Evolutionary conservation across 306 rosid genomes (phyloP).

Genomic region (Trifolium fragiferum): DNA sequence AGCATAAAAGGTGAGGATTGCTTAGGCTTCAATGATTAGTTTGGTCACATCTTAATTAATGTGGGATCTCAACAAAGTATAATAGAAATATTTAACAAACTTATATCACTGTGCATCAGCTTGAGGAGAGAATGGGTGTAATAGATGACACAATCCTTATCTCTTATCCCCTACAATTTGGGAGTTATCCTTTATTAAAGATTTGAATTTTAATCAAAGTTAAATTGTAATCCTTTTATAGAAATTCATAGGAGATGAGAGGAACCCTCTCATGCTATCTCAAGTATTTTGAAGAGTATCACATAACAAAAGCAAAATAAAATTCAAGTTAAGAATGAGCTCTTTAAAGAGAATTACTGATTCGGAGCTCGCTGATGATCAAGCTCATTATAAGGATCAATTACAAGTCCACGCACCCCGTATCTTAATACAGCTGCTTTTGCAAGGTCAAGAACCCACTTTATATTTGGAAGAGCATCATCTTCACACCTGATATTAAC

Average conservation of each 20-base stretch:
- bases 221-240: conserved; percentile 6
- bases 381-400: conserved; percentile 98
- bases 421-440: conserved; percentile 87
- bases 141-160: not conserved
- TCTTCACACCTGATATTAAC: conserved; percentile 75
- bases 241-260: conserved; percentile 1
- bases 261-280: conserved; percentile 9
- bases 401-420: conserved; percentile 94
- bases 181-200: not conserved
- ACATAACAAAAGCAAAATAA: conserved; percentile 5
- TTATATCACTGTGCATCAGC: not conserved
- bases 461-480: conserved; percentile 81
- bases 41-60: not conserved
- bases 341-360: conserved; percentile 66
- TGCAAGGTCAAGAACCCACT: conserved; percentile 94
- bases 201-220: not conserved
- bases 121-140: not conserved
- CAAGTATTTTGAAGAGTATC: conserved; percentile 3
- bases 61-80: conserved; percentile 1
- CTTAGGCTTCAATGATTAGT: not conserved
- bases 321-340: conserved; percentile 24
- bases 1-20: not conserved
- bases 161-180: conserved; percentile 1
- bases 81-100: not conserved
- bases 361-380: conserved; percentile 89